Conservation (phyloP, 352 stramenopile species). For the Phytophthora sp. region DNA sequence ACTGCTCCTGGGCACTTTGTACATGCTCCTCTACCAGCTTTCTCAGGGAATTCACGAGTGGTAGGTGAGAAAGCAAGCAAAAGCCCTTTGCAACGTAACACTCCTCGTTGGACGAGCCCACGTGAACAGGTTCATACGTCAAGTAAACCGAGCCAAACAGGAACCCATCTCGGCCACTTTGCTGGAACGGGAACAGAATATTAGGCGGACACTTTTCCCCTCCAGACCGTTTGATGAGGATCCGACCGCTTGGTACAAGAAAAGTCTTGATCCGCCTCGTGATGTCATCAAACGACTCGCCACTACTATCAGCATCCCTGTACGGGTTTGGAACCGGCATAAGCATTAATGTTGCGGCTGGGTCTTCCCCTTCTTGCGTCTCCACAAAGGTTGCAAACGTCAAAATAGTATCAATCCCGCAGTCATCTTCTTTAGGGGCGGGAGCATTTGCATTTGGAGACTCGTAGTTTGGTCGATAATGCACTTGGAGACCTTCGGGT, state of each 20-base stretch:
- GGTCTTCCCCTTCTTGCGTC: conserved; percentile 44
- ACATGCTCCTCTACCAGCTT: conserved; percentile 67
- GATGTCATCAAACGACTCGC: conserved; percentile 60
- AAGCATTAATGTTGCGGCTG: conserved; percentile 56
- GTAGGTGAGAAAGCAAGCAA: conserved; percentile 67
- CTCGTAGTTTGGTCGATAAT: conserved; percentile 82
- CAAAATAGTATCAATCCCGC: conserved; percentile 60
- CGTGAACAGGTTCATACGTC: conserved; percentile 64
- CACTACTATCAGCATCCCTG: conserved; percentile 19
- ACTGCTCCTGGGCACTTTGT: conserved; percentile 24
- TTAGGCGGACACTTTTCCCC: conserved; percentile 51
- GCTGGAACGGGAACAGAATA: conserved; percentile 77
- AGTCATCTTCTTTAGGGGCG: conserved; percentile 33
- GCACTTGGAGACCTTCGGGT: conserved; percentile 78
- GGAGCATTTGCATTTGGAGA: conserved; percentile 33
- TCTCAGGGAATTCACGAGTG: conserved; percentile 67
- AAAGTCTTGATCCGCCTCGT: conserved; percentile 71
- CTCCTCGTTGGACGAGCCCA: conserved; percentile 51
- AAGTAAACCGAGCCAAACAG: conserved; percentile 81
- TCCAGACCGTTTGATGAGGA: conserved; percentile 48
- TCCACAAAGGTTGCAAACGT: conserved; percentile 79
- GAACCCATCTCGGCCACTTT: conserved; percentile 74
- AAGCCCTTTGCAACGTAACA: conserved; percentile 72
- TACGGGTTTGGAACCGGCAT: conserved; percentile 52
- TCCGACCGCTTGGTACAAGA: conserved; percentile 65